A percentile compares a stretch with the other conserved stretches of the same genome.
These are phyloP conservation scores for Spergularia bocconei DNA, from an alignment of 148 eudicot species.

Conservation along the genomic window DNA sequence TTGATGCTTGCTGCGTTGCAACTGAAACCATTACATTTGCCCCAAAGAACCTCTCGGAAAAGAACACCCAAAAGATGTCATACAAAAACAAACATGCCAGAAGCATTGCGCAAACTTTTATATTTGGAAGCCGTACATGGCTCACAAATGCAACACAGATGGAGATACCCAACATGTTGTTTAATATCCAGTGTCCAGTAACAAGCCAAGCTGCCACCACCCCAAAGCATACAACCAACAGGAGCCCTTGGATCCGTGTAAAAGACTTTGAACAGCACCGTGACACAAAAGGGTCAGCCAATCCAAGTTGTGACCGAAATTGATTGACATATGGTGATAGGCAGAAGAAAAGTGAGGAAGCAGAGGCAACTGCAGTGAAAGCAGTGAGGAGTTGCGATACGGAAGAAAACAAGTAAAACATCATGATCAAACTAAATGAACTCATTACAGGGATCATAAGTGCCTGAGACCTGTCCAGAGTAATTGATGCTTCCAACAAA, in stretches of 20 bases:
- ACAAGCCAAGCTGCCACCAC: conserved; percentile 85
- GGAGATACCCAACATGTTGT: conserved; percentile 91
- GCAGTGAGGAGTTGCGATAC: conserved; percentile 92
- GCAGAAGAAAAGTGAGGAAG: conserved; percentile 76
- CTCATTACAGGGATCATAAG: conserved; percentile 97
- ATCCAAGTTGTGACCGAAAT: conserved; percentile 58
- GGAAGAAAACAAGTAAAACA: conserved; percentile 96
- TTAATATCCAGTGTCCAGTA: conserved; percentile 90
- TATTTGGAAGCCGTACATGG: conserved; percentile 95
- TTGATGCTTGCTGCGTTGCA: conserved; percentile 96
- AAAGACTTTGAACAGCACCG: conserved; percentile 85
- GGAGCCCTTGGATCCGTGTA: conserved; percentile 71
- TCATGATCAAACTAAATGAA: conserved; percentile 84
- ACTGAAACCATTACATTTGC: conserved; percentile 99
- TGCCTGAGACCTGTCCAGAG: conserved; percentile 92
- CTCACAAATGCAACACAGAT: conserved; percentile 95
- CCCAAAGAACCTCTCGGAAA: conserved; percentile 92
- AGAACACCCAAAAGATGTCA: conserved; percentile 98
- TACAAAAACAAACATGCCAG: conserved; percentile 78
- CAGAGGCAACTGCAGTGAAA: conserved; percentile 81
- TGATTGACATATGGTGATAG: conserved; percentile 60
- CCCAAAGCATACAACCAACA: conserved; percentile 53
- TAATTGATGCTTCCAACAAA: conserved; percentile 83
- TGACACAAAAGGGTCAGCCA: conserved; percentile 71
- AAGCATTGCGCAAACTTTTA: conserved; percentile 92